Percentiles rank a stretch among this genome's conserved stretches.
Conservation (phyloP, 1,284 basidiomycete genomes). For the Cryptococcus neoformans region DNA sequence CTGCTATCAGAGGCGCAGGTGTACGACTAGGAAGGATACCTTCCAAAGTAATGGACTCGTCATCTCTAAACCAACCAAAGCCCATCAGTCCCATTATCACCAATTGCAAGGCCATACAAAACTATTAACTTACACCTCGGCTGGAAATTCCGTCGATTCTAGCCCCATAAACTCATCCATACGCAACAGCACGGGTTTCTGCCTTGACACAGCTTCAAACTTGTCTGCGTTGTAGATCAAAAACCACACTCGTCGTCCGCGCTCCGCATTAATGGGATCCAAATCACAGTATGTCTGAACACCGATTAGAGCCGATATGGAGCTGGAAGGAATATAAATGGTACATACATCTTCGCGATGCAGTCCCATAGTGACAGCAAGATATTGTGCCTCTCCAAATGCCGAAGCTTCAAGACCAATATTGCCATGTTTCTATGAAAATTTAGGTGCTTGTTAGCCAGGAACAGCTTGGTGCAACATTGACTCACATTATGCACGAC, state of each 20-base stretch:
- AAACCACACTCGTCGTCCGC: constrained; percentile 17
- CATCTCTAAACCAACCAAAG: constrained; percentile 11
- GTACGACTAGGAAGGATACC: constrained; percentile 15
- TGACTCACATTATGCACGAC: constrained; percentile 23
- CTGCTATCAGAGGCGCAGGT: constrained; percentile 18
- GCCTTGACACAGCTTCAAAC: constrained; percentile 19
- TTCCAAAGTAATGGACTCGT: constrained; percentile 18
- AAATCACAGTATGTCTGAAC: constrained; percentile 5
- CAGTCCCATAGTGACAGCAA: constrained; percentile 20
- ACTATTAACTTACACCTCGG: constrained; percentile 15
- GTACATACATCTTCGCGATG: constrained; percentile 25
- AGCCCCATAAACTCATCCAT: constrained; percentile 28
- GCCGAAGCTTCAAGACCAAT: constrained; percentile 18
- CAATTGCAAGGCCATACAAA: not conserved
- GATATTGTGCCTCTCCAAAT: constrained; percentile 21
- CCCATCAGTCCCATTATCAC: not conserved
- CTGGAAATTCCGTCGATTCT: constrained; percentile 18
- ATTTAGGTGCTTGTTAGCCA: no score
- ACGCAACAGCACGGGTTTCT: constrained; percentile 21
- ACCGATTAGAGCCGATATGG: not conserved
- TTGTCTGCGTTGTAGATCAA: constrained; percentile 31
- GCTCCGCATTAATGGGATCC: constrained; percentile 26
- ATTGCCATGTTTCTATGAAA: constrained; percentile 20
- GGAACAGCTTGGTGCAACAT: no score
- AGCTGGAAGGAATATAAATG: not conserved